Percentiles rank a stretch among this genome's conserved stretches.
Conservation (phyloP, 495 filamentous ascomycete genomes). For the Evernia prunastri region DNA sequence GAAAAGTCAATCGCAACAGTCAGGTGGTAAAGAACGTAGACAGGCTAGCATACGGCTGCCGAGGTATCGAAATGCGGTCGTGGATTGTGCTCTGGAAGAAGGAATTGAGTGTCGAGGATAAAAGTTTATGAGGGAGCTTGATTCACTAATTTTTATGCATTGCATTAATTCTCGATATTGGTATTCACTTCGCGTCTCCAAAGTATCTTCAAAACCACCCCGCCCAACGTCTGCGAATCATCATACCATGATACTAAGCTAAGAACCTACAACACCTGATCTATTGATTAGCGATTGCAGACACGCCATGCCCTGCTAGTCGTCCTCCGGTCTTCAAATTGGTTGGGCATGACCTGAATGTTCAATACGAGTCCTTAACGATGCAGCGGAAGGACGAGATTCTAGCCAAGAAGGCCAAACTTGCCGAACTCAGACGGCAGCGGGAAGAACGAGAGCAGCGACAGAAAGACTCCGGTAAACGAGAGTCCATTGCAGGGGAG, state of each 20-base stretch:
- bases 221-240: too few species aligned
- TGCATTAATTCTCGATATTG: constrained; percentile 10
- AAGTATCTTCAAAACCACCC: neutral
- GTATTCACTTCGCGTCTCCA: constrained; percentile 1
- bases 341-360: too few species aligned
- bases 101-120: constrained; percentile 9
- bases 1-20: constrained; percentile 16
- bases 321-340: neutral
- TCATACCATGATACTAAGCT: too few species aligned
- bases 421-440: constrained; percentile 91
- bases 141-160: constrained; percentile 14
- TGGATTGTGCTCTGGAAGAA: neutral
- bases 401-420: constrained; percentile 84
- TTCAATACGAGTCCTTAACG: neutral
- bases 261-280: neutral
- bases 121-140: constrained; percentile 4
- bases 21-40: constrained; percentile 2
- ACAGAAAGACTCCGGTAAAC: constrained; percentile 60
- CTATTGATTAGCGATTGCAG: neutral
- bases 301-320: neutral
- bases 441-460: constrained; percentile 58
- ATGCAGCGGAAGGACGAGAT: constrained; percentile 85
- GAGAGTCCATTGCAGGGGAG: constrained; percentile 57
- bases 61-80: neutral
- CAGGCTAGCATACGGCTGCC: neutral